A percentile compares a stretch with the other conserved stretches of the same genome.
phyloP scores from a whole-genome alignment of 148 eudicot genomes.

The Rhododendron vialii region DNA sequence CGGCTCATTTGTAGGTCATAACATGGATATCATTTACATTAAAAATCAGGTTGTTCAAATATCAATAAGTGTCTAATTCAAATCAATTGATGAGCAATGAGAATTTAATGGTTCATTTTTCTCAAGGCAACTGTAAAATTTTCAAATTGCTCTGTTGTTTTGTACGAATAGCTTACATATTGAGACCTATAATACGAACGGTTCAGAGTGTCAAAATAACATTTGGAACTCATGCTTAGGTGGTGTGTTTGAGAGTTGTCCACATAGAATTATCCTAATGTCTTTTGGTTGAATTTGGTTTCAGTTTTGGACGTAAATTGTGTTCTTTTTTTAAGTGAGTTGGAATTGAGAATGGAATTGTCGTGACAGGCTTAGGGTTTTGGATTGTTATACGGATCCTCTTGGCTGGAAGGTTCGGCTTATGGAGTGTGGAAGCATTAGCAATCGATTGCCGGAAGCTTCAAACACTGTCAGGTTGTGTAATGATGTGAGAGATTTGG shows the following conservation, averaged over 20 bases:
- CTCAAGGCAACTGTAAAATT: too few relatives aligned
- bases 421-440: conserved; percentile 41
- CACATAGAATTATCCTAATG: background rate
- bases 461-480: conserved; percentile 31
- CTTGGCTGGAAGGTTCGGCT: conserved; percentile 79
- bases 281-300: background rate
- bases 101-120: too few relatives aligned
- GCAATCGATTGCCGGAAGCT: conserved; percentile 22
- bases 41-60: too few relatives aligned
- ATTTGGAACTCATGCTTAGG: background rate
- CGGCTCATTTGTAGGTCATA: too few relatives aligned
- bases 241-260: background rate
- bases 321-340: background rate
- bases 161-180: too few relatives aligned
- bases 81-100: too few relatives aligned
- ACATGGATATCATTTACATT: too few relatives aligned
- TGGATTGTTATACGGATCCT: conserved; percentile 85
- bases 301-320: background rate
- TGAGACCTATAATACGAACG: background rate
- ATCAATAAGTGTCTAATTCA: too few relatives aligned
- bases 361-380: conserved; percentile 50
- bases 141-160: too few relatives aligned
- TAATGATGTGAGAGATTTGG: conserved; percentile 55
- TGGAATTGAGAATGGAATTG: background rate
- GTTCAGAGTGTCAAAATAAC: too few relatives aligned